Conservation (phyloP, 345 rosid species). For the Eucalyptus microcorys region DNA sequence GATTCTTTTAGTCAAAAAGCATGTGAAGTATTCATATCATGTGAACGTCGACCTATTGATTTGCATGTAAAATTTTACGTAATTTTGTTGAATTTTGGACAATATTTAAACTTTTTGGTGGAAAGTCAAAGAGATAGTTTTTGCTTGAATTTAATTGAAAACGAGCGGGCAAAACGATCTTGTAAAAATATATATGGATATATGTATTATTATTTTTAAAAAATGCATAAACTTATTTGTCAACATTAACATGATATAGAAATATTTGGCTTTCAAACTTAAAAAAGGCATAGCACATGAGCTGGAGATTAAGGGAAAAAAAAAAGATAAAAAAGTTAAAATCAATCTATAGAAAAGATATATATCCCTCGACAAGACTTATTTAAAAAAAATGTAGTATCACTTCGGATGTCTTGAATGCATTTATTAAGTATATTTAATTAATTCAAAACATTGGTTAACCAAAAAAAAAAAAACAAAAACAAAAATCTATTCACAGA, state of each 20-base stretch:
- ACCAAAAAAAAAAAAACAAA: not conserved
- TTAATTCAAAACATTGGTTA: not conserved
- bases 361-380: not conserved
- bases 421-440: not conserved
- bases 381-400: not conserved
- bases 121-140: not conserved
- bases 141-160: too few relatives aligned
- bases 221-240: rapidly evolving
- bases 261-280: too few relatives aligned
- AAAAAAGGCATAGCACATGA: too few relatives aligned
- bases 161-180: rapidly evolving
- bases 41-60: too few relatives aligned
- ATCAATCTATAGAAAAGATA: not conserved
- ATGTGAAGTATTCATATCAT: too few relatives aligned
- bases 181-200: not conserved
- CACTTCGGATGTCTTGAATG: not conserved
- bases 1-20: too few relatives aligned
- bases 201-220: not conserved
- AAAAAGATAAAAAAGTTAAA: not conserved
- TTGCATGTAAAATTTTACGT: too few relatives aligned
- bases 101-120: not conserved
- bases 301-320: too few relatives aligned
- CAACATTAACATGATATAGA: too few relatives aligned
- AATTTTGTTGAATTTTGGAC: too few relatives aligned
- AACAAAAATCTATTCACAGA: not conserved